Evolutionary conservation across 257 asterid genomes (phyloP), one percentile per base, ranked within the genome.

Genomic region (Lavandula angustifolia): DNA sequence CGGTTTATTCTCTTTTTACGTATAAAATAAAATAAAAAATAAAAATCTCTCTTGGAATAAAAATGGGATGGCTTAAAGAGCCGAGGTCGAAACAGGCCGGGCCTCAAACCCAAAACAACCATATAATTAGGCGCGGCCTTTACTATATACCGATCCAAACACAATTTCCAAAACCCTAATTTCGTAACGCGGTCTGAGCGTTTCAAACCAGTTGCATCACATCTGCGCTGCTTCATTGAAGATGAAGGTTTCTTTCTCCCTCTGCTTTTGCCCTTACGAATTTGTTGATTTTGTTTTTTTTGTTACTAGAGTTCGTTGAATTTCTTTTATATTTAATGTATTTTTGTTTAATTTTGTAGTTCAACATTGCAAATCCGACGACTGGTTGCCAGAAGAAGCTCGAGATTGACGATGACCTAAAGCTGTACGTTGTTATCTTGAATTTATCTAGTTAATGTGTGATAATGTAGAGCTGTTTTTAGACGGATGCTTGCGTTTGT

Each of bases 321-420:
- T 22, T 22, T 22, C 27, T 22, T 87, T 22, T 22, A 22, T 22
- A 22, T 22, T 22, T 22, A 22, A 38, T 7, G 3, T 5, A 1
- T 42, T 29, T 89, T 6, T 34, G 62, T 41, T 38, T 32, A 14
- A 11, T 64, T 77, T 32, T 65, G 61, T 42, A 80, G 86, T 78
- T 80, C 77, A 77, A 80, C 75, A 80, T 75, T 37, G 81, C 85
- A 7, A 77, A 81, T 60, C 79, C 83, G 55, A 78, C 83, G 27
- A 78, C 86, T 35, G 86, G 86, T 22, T 81, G 86, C 78, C 86
- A 81, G 79, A 81, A 81, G 81, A 81, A 78, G 83, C 83, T 81
- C 69, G 86, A 81, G 66, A 81, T 81, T 41, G 86, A 81, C 68
- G 86, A 81, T 53, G 83, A 81, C 55, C 83, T 60, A 54, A 81